These are phyloP conservation scores for Microbotryomycetes sp. DNA, from an alignment of 1,284 basidiomycete genomes.

Conservation along the genomic window DNA sequence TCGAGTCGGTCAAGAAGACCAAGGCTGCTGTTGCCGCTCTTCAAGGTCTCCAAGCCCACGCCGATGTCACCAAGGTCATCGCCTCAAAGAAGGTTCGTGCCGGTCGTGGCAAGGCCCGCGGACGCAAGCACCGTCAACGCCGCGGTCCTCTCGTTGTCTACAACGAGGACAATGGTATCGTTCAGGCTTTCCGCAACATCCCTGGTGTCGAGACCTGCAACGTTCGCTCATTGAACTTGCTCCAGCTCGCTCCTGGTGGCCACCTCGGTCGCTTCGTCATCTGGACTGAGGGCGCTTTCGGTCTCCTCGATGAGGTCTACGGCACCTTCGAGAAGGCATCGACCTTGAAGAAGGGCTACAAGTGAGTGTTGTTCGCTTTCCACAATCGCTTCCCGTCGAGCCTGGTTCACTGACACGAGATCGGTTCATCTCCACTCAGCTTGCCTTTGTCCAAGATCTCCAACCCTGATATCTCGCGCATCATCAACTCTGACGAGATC, in stretches of 20 bases:
- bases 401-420: too few species aligned
- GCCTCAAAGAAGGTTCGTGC: conserved; percentile 96
- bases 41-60: conserved; percentile 83
- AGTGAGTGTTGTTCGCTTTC: conserved; percentile 49
- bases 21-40: conserved; percentile 95
- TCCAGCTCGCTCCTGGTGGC: conserved; percentile 98
- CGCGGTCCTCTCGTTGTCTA: conserved; percentile 97
- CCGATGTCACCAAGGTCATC: conserved; percentile 93
- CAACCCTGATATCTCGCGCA: conserved; percentile 85
- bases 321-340: conserved; percentile 83
- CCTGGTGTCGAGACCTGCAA: conserved; percentile 97
- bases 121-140: conserved; percentile 93
- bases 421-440: conserved; percentile 45
- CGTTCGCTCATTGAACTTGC: conserved; percentile 90
- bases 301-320: conserved; percentile 87
- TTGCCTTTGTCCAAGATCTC: conserved; percentile 91
- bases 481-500: conserved; percentile 98
- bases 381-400: background rate
- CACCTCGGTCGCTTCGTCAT: conserved; percentile 98
- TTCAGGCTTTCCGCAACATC: conserved; percentile 97
- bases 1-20: conserved; percentile 90
- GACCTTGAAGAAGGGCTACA: conserved; percentile 86
- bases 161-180: conserved; percentile 95
- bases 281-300: conserved; percentile 97
- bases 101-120: conserved; percentile 95